Evolutionary conservation across 805 yeast genomes (phyloP), one percentile per base, ranked within the genome.

Genomic region (Cyberlindnera mrakii): DNA sequence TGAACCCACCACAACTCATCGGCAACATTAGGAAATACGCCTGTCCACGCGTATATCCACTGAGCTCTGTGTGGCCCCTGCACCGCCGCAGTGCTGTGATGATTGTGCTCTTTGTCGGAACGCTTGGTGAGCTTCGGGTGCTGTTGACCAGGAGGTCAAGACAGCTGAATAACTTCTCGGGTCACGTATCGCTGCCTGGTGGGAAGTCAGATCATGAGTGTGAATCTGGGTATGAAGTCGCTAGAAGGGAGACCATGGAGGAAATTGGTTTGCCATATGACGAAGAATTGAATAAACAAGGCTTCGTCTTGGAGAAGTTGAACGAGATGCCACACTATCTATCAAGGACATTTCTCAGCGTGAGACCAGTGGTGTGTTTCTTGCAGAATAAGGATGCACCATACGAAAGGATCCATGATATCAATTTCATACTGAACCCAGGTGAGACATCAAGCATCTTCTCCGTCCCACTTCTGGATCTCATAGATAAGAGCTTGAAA

Each of bases 181-280:
- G 97, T 5, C 96, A 90, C 60, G 85, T 85, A 6, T 87, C 96
- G 2, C 68, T 90, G 8, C 98, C 98, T 4, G 98, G 98, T 3
- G 98, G 97, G 8, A 86, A 83, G 57, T 89, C 95, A 5, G 97
- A 90, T 60, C 57, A 52, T 34, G 78, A 73, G 0, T 67, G 74
- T 16, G 88, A 87, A 52, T 62, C 74, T 13, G 86, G 85, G 44
- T 81, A 83, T 72, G 73, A 75, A 35, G 82, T 83, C 33, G 83
- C 96, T 0, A 68, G 95, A 45, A 68, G 98, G 29, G 98, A 90
- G 61, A 79, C 89, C 48, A 75, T 72, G 43, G 98, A 90, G 58
- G 98, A 90, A 59, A 85, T 90, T 39, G 96, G 96, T 0, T 59
- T 87, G 18, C 72, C 74, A 10, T 61, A 70, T 14, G 75, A 83